These are phyloP conservation scores for Styphnolobium japonicum DNA, from an alignment of 306 rosid genomes.

Conservation along the genomic window DNA sequence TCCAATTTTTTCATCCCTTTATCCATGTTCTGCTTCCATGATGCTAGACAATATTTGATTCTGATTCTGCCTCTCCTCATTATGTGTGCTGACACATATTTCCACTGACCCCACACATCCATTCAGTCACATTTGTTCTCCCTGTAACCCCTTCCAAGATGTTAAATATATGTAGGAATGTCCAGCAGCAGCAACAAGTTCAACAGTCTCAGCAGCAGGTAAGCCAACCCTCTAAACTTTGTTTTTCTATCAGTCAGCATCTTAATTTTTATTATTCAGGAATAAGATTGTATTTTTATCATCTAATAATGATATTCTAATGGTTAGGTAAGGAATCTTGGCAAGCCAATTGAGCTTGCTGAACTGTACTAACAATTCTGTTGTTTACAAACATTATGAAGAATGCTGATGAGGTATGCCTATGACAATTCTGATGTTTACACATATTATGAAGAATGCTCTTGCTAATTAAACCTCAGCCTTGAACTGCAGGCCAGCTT, in stretches of 20 bases:
- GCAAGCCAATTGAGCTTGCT: conserved; percentile 78
- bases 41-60: too few relatives aligned
- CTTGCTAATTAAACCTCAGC: conserved; percentile 5
- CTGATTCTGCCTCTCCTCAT: too few relatives aligned
- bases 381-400: too few relatives aligned
- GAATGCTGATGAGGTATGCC: conserved; percentile 74
- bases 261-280: background rate
- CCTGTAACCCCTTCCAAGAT: too few relatives aligned
- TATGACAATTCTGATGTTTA: conserved; percentile 1
- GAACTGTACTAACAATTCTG: conserved; percentile 65
- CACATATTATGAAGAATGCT: background rate
- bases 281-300: background rate
- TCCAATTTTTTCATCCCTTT: too few relatives aligned
- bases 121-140: too few relatives aligned
- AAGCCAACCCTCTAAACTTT: background rate
- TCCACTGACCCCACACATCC: too few relatives aligned
- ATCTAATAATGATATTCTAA: background rate
- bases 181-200: too few relatives aligned
- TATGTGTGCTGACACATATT: too few relatives aligned
- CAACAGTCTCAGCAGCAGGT: too few relatives aligned
- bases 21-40: too few relatives aligned
- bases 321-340: conserved; percentile 66
- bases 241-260: background rate
- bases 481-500: conserved; percentile 53
- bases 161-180: too few relatives aligned